Conservation (phyloP, 768 basidiomycete species). For the Cystobasidium ongulense region DNA sequence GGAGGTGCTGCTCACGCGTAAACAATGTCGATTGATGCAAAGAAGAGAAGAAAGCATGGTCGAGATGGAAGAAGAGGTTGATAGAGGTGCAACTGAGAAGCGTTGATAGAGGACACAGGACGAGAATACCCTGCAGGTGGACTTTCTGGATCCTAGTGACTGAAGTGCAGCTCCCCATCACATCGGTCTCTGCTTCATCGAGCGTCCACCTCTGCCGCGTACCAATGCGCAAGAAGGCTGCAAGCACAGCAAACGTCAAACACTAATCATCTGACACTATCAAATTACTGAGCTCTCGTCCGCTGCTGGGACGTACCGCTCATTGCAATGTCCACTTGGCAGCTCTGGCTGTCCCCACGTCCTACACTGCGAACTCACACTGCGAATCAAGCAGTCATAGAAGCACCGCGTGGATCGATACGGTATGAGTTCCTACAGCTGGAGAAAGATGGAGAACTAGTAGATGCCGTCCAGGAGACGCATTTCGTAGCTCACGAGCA, state of each 20-base stretch:
- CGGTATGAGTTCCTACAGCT: not conserved
- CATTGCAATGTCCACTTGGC: not conserved
- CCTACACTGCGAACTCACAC: not conserved
- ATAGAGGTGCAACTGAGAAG: too few relatives aligned
- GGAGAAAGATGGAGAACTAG: conserved; percentile 9
- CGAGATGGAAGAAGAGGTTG: not conserved
- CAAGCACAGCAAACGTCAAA: not conserved
- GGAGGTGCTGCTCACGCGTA: not conserved
- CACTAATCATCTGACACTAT: too few relatives aligned
- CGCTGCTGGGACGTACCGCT: not conserved
- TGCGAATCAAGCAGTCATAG: not conserved
- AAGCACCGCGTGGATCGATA: not conserved
- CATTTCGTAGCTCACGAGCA: not conserved
- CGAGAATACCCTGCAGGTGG: too few relatives aligned
- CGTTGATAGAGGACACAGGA: not conserved
- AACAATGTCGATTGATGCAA: not conserved
- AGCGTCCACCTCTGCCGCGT: too few relatives aligned
- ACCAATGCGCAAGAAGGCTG: too few relatives aligned
- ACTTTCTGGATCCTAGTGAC: too few relatives aligned
- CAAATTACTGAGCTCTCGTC: too few relatives aligned
- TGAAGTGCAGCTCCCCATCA: too few relatives aligned
- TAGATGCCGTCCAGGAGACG: conserved; percentile 14
- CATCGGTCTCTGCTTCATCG: too few relatives aligned
- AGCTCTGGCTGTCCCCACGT: not conserved
- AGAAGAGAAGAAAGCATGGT: not conserved